Percentiles rank a stretch among this genome's conserved stretches.
Conservation (phyloP, 371 early-diverging fungal genomes). For the Mucor indicus region DNA sequence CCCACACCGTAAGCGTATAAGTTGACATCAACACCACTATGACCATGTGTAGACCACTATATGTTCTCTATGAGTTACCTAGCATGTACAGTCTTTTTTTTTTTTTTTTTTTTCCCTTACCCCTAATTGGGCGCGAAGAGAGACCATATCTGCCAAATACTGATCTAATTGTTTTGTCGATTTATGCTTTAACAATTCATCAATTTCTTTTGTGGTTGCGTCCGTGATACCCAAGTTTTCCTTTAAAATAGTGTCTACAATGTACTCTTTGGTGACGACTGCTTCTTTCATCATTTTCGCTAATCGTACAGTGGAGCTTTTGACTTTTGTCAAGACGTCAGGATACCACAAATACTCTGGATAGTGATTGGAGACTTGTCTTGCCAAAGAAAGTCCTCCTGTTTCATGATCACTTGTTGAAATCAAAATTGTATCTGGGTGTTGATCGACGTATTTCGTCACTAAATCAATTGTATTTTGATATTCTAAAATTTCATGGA, state of each 20-base stretch:
- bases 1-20: slow-evolving; percentile 74
- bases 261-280: slow-evolving; percentile 17
- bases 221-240: slow-evolving; percentile 68
- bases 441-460: slow-evolving; percentile 65
- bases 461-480: slow-evolving; percentile 74
- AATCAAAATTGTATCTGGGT: slow-evolving; percentile 84
- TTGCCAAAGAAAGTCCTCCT: slow-evolving; percentile 81
- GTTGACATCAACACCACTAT: slow-evolving; percentile 94
- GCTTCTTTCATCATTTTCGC: slow-evolving; percentile 30
- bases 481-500: slow-evolving; percentile 89
- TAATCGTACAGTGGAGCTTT: slow-evolving; percentile 62
- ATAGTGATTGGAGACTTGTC: slow-evolving; percentile 61
- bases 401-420: slow-evolving; percentile 95
- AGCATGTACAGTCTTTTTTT: background rate
- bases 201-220: slow-evolving; percentile 64
- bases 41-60: slow-evolving; percentile 89
- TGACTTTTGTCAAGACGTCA: slow-evolving; percentile 62
- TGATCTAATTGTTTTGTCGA: slow-evolving; percentile 34
- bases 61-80: background rate
- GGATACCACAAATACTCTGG: slow-evolving; percentile 91
- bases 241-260: slow-evolving; percentile 49
- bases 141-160: slow-evolving; percentile 68
- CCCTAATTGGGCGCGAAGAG: slow-evolving; percentile 69
- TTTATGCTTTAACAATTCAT: slow-evolving; percentile 27
- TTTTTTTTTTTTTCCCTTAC: slow-evolving; percentile 24